A percentile compares a stretch with the other conserved stretches of the same genome.
Conservation (phyloP, 73 alveolate species). For the Tetrahymena malaccensis region DNA sequence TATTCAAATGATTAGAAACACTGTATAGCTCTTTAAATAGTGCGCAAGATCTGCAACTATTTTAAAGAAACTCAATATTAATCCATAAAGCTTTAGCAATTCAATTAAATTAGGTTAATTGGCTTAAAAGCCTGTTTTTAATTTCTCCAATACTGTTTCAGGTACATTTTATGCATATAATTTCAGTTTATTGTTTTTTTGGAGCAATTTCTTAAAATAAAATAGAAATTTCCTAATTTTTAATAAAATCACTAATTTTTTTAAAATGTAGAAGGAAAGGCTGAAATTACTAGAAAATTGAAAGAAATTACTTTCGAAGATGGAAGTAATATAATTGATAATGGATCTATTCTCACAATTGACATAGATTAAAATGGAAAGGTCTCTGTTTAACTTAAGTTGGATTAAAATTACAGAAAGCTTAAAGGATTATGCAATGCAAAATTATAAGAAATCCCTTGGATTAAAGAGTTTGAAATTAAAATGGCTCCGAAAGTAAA, state of each 20-base stretch:
- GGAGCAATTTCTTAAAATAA: neutral
- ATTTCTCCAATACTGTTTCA: neutral
- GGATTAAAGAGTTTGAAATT: conserved; percentile 53
- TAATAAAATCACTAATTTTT: neutral
- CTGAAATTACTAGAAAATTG: neutral
- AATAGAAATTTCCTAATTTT: neutral
- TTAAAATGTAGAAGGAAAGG: neutral
- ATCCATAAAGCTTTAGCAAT: neutral
- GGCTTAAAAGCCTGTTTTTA: neutral
- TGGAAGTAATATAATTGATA: neutral
- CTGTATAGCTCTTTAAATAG: neutral
- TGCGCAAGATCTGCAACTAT: neutral
- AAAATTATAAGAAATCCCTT: conserved; percentile 50
- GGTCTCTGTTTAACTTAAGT: conserved; percentile 46
- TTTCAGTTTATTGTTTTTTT: neutral
- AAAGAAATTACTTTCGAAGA: neutral
- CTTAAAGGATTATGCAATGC: conserved; percentile 47
- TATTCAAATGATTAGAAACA: neutral
- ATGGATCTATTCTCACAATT: neutral
- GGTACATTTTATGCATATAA: neutral
- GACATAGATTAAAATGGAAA: conserved; percentile 11
- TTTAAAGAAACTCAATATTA: neutral
- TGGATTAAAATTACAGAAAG: conserved; percentile 71
- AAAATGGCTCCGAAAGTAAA: conserved; percentile 61
- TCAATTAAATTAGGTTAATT: neutral